Evolutionary conservation across 768 basidiomycete species (phyloP), one percentile per base, ranked within the genome.

Genomic region (Russula olivacea): DNA sequence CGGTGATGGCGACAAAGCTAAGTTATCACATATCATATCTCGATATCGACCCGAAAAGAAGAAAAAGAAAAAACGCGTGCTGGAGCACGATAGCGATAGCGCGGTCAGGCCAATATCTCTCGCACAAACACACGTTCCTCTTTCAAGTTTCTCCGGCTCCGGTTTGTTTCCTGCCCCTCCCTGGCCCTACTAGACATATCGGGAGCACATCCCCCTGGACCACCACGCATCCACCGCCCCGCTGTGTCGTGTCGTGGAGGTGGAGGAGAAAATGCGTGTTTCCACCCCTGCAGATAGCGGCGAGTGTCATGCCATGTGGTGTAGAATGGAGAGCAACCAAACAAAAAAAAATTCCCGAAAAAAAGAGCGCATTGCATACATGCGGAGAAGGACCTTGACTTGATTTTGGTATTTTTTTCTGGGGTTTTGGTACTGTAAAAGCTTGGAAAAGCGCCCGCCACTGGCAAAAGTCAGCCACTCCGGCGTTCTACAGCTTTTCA

Each of bases 171-270:
- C 17, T 19, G 30, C 34, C n/a, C 51, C 9, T 53, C 23, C 8
- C n/a, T 30, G 30, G 6, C 38, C 32, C 34, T 5, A 47, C 43
- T 59, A 45, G 23, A 53, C 51, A 53, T 60, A 60, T 60, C 21
- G 32, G 61, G 52, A 61, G 23, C 32, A n/a, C 11, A n/a, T 23
- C 30, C 15, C 38, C 43, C 51, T 30, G 21, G 32, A 12, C 15
- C 32, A 43, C 56, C 61, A 63, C 51, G 61, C 57, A 28, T 30
- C 41, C 52, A 63, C 61, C 41, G 61, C 61, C 57, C 61, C 51
- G 61, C 61, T 58, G 56, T 52, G 51, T 60, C 59, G 59, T 60
- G 58, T 47, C 15, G n/a, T 32, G 36, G 40, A 21, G 23, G n/a
- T 32, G 25, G 40, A 21, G 23, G 53, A 17, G 25, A 2, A 19